phyloP scores from a whole-genome alignment of 2,329 filamentous ascomycete species.

The Aspergillus sojae region DNA sequence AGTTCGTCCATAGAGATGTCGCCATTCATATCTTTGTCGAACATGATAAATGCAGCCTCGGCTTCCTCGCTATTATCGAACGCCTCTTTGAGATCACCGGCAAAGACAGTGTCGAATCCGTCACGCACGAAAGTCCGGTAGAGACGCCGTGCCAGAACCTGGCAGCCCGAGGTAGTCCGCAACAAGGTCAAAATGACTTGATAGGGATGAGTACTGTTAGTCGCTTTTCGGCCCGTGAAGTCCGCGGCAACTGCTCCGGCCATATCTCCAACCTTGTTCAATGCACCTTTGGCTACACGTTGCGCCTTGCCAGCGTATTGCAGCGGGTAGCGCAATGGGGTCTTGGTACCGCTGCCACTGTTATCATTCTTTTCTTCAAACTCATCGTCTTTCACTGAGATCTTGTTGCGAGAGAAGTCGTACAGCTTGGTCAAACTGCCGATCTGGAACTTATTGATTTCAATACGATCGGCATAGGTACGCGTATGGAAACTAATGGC shows the following conservation, averaged over 20 bases:
- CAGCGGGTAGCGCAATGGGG: conserved; percentile 74
- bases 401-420: conserved; percentile 65
- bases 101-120: conserved; percentile 73
- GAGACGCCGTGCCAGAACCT: conserved; percentile 82
- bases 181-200: conserved; percentile 83
- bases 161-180: conserved; percentile 70
- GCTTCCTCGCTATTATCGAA: conserved; percentile 85
- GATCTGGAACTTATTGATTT: conserved; percentile 90
- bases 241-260: conserved; percentile 87
- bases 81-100: conserved; percentile 75
- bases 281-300: conserved; percentile 72
- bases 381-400: conserved; percentile 73
- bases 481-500: conserved; percentile 89
- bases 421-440: conserved; percentile 67
- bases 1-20: conserved; percentile 96
- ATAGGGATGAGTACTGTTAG: conserved; percentile 73
- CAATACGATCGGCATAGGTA: conserved; percentile 88
- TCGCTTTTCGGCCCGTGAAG: conserved; percentile 75
- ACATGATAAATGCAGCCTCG: conserved; percentile 85
- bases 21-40: conserved; percentile 95
- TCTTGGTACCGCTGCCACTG: conserved; percentile 63
- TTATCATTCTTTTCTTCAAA: conserved; percentile 61
- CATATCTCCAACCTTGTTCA: conserved; percentile 80
- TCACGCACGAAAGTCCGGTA: conserved; percentile 83
- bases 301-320: conserved; percentile 69